Conservation (phyloP, 2,329 filamentous ascomycete species). For the Aspergillus unguis region DNA sequence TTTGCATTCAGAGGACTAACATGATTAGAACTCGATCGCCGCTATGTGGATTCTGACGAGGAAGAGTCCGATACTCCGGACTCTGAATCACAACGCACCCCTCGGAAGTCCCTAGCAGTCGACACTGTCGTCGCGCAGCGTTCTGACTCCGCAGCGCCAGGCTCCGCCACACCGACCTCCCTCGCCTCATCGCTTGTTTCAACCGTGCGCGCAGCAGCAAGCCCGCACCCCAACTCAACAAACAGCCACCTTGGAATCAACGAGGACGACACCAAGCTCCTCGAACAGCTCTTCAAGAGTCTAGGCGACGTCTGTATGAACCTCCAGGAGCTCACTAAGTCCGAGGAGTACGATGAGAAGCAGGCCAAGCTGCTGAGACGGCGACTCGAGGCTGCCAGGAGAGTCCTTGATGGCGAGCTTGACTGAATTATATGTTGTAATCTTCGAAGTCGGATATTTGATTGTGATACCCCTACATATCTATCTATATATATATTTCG, state of each 20-base stretch:
- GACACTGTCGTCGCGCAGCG: constrained; percentile 27
- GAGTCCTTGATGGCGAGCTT: constrained; percentile 68
- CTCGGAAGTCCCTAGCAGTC: constrained; percentile 3
- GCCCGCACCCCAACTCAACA: constrained; percentile 22
- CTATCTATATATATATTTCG: background rate
- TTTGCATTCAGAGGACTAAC: background rate
- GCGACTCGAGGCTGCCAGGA: constrained; percentile 70
- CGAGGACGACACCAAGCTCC: constrained; percentile 55
- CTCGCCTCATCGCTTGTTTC: constrained; percentile 38
- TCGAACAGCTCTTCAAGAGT: constrained; percentile 54
- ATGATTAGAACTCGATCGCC: constrained; percentile 19
- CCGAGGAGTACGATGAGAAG: constrained; percentile 53
- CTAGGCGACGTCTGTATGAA: constrained; percentile 49
- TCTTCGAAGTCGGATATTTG: constrained; percentile 8
- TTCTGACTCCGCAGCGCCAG: constrained; percentile 26
- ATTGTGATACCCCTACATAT: constrained; percentile 14
- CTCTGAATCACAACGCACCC: constrained; percentile 7
- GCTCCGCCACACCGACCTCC: constrained; percentile 31
- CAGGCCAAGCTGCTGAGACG: constrained; percentile 63
- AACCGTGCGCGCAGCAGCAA: constrained; percentile 35
- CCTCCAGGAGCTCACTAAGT: constrained; percentile 48
- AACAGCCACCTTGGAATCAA: constrained; percentile 37
- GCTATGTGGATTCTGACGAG: constrained; percentile 16
- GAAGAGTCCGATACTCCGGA: constrained; percentile 16
- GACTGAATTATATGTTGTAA: constrained; percentile 14